Evolutionary conservation across 768 basidiomycete genomes (phyloP).

Genomic region (Suillus sp.): DNA sequence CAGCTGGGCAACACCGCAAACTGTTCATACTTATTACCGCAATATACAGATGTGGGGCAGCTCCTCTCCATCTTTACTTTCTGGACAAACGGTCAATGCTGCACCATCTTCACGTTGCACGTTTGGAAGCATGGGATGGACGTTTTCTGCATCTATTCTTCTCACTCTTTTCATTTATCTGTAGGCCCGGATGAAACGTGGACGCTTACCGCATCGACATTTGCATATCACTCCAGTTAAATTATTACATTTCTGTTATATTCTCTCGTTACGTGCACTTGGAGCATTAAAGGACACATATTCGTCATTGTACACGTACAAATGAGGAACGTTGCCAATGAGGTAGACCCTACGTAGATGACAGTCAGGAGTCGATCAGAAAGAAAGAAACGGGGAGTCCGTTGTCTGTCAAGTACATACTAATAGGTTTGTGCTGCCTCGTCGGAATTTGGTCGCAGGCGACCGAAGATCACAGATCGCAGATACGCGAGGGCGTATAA

Average conservation of each 20-base stretch:
- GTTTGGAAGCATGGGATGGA: slow-evolving; percentile 6
- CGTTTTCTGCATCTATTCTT: slow-evolving; percentile 1
- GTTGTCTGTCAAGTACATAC: background rate
- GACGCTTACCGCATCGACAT: background rate
- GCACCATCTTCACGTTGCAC: slow-evolving; percentile 11
- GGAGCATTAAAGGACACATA: background rate
- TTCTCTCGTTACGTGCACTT: background rate
- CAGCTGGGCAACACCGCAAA: slow-evolving; percentile 70
- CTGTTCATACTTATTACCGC: slow-evolving; percentile 74
- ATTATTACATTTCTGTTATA: background rate
- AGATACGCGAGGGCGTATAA: too few species aligned
- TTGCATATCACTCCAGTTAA: background rate
- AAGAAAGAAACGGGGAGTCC: background rate
- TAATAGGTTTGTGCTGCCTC: background rate
- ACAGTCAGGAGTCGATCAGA: background rate
- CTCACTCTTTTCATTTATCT: background rate
- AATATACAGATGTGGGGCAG: slow-evolving; percentile 70
- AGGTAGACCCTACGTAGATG: background rate
- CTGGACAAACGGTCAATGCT: slow-evolving; percentile 23
- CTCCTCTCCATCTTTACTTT: slow-evolving; percentile 47
- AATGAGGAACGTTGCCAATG: background rate
- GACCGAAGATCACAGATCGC: too few species aligned
- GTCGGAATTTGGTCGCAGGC: too few species aligned
- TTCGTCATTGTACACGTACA: background rate
- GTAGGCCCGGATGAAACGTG: background rate